Evolutionary conservation across 1,284 basidiomycete genomes (phyloP), one percentile per base, ranked within the genome.

Genomic region (Tylopilus orsonianus): DNA sequence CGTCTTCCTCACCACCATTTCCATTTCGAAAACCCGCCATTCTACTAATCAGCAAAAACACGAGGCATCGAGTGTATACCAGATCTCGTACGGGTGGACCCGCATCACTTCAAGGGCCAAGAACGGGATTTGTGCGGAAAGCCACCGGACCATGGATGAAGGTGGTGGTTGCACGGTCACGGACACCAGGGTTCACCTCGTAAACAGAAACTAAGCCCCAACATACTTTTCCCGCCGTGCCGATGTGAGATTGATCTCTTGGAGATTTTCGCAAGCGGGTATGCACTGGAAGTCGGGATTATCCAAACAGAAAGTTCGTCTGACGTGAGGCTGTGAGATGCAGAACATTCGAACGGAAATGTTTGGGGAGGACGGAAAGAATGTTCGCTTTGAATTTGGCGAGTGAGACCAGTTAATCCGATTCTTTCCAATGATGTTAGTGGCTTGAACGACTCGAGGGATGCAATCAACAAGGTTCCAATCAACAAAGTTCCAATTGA

Each of bases 1-100:
- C 51, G 58, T 30, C 26, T 36, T 56, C 46, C 45, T 47, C 46
- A 55, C 42, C 48, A 22, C 41, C 18, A 43, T 58, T 64, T 56
- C 62, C 48, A 53, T 58, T 48, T 56, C 33, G 46, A 62, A 58
- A 10, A 20, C 45, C 40, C 2, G 46, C 60, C 54, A 48, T 46
- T 42, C 56, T n/a, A n/a, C n/a, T n/a, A n/a, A 65, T 62, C 58
- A 60, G 20, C 26, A 44, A 26, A 7, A 42, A 30, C 59, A 65
- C 53, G 62, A 65, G 62, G 59, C 62, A 46, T 44, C 36, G 48
- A 42, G 33, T 48, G 33, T 10, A 36, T 48, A 34, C 46, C 40
- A 36, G 23, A 49, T 50, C 27, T 29, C 26, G 41, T 37, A 23
- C 45, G 41, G 47, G 20, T 9, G 19, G 26, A 45, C 7, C 40